These are phyloP conservation scores for Fomitiporia mediterranea DNA, from an alignment of 1,284 basidiomycete genomes.

Conservation along the genomic window DNA sequence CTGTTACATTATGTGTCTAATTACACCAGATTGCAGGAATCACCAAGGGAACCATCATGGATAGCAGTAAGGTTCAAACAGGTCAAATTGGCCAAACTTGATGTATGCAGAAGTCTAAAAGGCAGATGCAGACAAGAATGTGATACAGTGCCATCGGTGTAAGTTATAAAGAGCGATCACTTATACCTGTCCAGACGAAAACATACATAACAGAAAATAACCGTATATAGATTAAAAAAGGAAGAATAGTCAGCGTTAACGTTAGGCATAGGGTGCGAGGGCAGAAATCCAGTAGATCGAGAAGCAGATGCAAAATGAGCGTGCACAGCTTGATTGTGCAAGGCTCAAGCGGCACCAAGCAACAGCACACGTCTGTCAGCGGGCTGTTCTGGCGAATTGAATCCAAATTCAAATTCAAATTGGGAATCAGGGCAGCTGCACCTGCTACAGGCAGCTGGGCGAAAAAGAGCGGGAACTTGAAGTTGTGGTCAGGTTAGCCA, in stretches of 20 bases:
- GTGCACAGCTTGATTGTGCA: slow-evolving; percentile 3
- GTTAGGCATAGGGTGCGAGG: background rate
- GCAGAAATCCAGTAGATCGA: background rate
- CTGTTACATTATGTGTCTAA: no score
- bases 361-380: slow-evolving; percentile 1
- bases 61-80: no score
- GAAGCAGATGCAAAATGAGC: slow-evolving; percentile 3
- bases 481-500: background rate
- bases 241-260: background rate
- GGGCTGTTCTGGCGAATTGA: slow-evolving; percentile 3
- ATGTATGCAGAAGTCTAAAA: background rate
- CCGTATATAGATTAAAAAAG: background rate
- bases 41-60: no score
- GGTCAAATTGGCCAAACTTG: no score
- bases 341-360: no score
- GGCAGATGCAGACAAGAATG: background rate
- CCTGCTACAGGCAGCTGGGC: no score
- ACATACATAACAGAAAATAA: slow-evolving; percentile 5
- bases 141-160: slow-evolving; percentile 1
- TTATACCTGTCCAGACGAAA: background rate
- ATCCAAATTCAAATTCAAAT: background rate
- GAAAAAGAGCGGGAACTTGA: background rate
- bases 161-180: slow-evolving; percentile 16
- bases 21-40: no score
- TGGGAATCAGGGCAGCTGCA: slow-evolving; percentile 5